phyloP scores from a whole-genome alignment of 2,329 filamentous ascomycete genomes.

The Zymoseptoria pseudotritici region DNA sequence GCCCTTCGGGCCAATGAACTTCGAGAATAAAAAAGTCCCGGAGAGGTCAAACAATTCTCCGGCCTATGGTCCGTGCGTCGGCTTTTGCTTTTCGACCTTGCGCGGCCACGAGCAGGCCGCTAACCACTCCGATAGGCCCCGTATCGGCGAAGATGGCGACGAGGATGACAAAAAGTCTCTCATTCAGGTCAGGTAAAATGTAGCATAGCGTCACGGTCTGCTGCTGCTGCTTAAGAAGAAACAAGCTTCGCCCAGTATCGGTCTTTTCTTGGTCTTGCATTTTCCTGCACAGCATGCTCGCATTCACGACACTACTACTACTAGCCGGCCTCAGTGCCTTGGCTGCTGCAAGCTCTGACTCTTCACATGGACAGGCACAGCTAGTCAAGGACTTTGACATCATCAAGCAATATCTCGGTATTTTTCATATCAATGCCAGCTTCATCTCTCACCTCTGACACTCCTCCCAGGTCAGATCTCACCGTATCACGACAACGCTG shows the following conservation, averaged over 20 bases:
- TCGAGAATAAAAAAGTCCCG: neutral
- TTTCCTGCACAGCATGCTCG: neutral
- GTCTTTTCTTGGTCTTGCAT: neutral
- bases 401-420: neutral
- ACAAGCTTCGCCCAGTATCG: neutral
- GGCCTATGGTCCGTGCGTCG: neutral
- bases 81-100: neutral
- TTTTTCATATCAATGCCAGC: neutral
- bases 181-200: neutral
- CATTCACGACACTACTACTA: neutral
- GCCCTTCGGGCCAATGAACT: too few species aligned
- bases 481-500: constrained; percentile 41
- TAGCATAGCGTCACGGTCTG: neutral
- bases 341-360: neutral
- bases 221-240: neutral
- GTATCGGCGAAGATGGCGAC: neutral
- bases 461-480: constrained; percentile 33
- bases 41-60: neutral
- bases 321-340: neutral
- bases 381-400: neutral
- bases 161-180: neutral
- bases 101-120: neutral
- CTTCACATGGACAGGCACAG: neutral
- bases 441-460: neutral
- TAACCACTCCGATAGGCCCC: neutral